Percentiles rank a stretch among this genome's conserved stretches.
Conservation (phyloP, 495 filamentous ascomycete species). For the Penicillium silybi region DNA sequence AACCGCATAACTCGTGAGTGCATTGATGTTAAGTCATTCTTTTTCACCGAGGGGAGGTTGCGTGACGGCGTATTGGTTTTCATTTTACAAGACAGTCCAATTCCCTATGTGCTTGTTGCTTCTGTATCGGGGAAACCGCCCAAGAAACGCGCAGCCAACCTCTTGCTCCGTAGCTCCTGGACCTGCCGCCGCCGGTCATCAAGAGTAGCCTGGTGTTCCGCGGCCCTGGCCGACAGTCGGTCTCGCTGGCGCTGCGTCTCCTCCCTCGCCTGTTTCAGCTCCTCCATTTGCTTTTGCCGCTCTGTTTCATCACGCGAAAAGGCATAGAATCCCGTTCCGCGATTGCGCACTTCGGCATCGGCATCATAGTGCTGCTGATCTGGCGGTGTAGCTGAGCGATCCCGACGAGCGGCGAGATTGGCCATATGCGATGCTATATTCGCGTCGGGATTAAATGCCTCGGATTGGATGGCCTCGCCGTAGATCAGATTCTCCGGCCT, state of each 20-base stretch:
- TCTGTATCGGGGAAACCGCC: not conserved
- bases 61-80: no score
- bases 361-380: constrained; percentile 81
- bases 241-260: constrained; percentile 62
- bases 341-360: constrained; percentile 71
- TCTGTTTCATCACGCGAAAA: constrained; percentile 69
- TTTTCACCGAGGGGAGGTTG: no score
- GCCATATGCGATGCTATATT: constrained; percentile 61
- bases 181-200: constrained; percentile 3
- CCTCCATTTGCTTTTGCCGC: constrained; percentile 71
- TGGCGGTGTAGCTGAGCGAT: constrained; percentile 72
- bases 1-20: no score
- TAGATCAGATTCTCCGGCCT: constrained; percentile 71
- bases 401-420: constrained; percentile 65
- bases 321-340: constrained; percentile 85
- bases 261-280: constrained; percentile 58
- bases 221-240: not conserved
- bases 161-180: not conserved
- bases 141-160: not conserved
- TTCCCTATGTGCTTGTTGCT: not conserved
- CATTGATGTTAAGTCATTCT: no score
- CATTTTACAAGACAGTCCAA: not conserved
- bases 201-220: not conserved
- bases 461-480: constrained; percentile 74
- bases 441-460: constrained; percentile 73